A percentile compares a stretch with the other conserved stretches of the same genome.
Evolutionary conservation across 345 rosid genomes (phyloP).

Genomic region (Camelina neglecta): DNA sequence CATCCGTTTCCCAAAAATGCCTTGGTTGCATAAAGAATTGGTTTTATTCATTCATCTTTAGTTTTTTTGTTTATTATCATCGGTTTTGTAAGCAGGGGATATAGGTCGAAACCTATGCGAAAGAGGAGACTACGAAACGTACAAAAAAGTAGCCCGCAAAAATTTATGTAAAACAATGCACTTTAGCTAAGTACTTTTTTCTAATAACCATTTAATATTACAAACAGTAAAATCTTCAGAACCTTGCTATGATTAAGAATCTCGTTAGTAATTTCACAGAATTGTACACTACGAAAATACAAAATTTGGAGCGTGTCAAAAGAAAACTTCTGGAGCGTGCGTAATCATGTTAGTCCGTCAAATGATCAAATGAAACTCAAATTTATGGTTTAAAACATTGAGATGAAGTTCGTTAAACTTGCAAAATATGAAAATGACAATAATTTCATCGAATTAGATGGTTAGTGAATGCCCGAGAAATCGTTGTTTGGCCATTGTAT

Average conservation of each 20-base stretch:
- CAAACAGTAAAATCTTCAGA: not conserved
- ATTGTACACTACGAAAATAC: not conserved
- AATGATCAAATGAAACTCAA: too few species aligned
- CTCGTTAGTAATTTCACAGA: not conserved
- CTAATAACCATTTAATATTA: not conserved
- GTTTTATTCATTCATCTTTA: slow-evolving; percentile 13
- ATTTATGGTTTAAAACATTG: too few species aligned
- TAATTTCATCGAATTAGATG: not conserved
- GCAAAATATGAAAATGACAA: not conserved
- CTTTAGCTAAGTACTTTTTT: not conserved
- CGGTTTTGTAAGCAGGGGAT: slow-evolving; percentile 29
- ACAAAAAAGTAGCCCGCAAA: slow-evolving; percentile 38
- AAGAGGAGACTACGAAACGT: slow-evolving; percentile 14
- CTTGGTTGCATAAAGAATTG: slow-evolving; percentile 25
- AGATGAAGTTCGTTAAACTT: too few species aligned
- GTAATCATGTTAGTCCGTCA: too few species aligned
- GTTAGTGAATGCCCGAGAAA: not conserved
- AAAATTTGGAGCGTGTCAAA: not conserved
- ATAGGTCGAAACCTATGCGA: slow-evolving; percentile 30
- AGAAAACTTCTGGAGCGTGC: not conserved
- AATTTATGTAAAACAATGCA: slow-evolving; percentile 1
- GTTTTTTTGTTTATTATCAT: slow-evolving; percentile 12
- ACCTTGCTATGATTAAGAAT: not conserved
- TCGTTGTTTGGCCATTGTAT: not conserved
- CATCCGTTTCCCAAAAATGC: slow-evolving; percentile 37